Base-by-base conservation (phyloP, 768 basidiomycete genomes). In the Pleurotus tuoliensis region DNA sequence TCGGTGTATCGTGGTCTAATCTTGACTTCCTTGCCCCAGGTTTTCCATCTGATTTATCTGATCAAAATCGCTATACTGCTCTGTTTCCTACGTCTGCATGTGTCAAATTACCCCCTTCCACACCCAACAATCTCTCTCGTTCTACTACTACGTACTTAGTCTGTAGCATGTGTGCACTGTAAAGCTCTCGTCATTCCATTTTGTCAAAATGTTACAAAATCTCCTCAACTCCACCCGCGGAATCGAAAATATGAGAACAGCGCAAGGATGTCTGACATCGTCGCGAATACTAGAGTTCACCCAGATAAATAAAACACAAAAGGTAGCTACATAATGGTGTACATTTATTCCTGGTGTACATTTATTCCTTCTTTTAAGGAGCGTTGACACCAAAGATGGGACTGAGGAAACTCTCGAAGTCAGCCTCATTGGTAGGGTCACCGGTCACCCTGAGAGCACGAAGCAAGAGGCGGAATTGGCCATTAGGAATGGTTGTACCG, bases 391-490 rank as follows among this genome's bases (percentile, higher is more conserved):
- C 70, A 13, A 71, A 48, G 46, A 78, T 65, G 11, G 76, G 75
- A 56, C 78, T 77, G 57, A 79, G 63, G 73, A 73, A 81, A 49
- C 71, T 74, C 54, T 81, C 78, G 48, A 73, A 79, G 59, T 80
- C 76, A 22, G 67, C 69, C 58, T 78, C 72, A 20, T 67, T 72
- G n/a, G 59, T 66, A 16, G 73, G 66, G 56, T 80, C 60, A 0
- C 77, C 78, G 7, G 77, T 78, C 3, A 79, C 77, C 49, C 60
- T 70, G 54, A 80, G 60, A 0, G 75, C 73, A 3, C 77, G 70
- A 4, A 78, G 41, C 18, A 79, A 67, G 24, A 75, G 20, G 27
- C 73, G 71, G 61, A 77, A 80, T 6, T 59, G 55, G 0, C 79
- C 78, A 55, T 76, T 75, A 1, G 75, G 67, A 20, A 81, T 77